Percentiles rank a stretch among this genome's conserved stretches.
Evolutionary conservation across 163 green algal species (phyloP).

Genomic region (Trebouxiophyceae sp.): DNA sequence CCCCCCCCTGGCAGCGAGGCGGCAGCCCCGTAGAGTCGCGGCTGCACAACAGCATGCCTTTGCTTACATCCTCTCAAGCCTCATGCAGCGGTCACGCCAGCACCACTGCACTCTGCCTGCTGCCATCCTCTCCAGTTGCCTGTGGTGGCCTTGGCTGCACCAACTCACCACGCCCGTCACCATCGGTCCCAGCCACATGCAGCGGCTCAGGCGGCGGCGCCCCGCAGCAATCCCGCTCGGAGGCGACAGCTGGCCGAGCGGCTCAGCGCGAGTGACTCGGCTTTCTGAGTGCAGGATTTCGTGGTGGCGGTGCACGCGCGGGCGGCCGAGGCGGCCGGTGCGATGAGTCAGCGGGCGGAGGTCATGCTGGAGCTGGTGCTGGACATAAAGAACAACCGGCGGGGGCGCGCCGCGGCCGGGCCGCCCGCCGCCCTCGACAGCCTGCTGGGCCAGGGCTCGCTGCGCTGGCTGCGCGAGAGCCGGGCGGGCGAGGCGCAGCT

Average conservation of each 20-base stretch:
- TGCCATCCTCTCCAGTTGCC: too few relatives aligned
- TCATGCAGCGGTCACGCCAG: too few relatives aligned
- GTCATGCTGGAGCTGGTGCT: conserved; percentile 82
- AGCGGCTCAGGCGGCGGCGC: too few relatives aligned
- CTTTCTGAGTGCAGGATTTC: conserved; percentile 64
- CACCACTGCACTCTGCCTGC: too few relatives aligned
- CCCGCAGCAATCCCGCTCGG: too few relatives aligned
- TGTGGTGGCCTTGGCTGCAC: too few relatives aligned
- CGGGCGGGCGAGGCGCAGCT: conserved; percentile 54
- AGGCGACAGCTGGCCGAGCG: too few relatives aligned
- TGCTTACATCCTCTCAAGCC: too few relatives aligned
- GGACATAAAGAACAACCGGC: conserved; percentile 89
- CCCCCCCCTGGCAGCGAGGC: not conserved
- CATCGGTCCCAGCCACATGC: too few relatives aligned
- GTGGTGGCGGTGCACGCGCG: conserved; percentile 62
- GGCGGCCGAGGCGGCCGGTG: conserved; percentile 30
- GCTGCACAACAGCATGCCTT: not conserved
- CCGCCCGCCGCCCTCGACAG: not conserved
- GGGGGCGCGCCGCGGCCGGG: conserved; percentile 17
- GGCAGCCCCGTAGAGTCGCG: not conserved
- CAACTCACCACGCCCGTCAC: too few relatives aligned
- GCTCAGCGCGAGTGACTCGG: too few relatives aligned
- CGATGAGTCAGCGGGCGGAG: conserved; percentile 27
- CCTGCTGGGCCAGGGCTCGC: conserved; percentile 23
- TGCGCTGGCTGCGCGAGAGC: conserved; percentile 48